Base-by-base conservation (phyloP, 352 stramenopile species). In the Discostella stelligera region DNA sequence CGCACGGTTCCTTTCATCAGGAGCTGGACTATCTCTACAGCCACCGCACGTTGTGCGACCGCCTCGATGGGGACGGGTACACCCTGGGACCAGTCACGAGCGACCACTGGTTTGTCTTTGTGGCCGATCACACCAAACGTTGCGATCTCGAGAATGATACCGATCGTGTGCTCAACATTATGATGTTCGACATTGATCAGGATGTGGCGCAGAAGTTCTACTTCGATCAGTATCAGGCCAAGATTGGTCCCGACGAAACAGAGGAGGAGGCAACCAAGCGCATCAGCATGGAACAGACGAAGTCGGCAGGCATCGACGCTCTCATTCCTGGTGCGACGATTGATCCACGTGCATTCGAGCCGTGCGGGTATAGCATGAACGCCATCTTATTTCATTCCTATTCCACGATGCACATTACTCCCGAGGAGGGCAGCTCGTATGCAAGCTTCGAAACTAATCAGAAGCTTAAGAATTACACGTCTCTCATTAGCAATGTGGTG, bases 51-150 rank as follows among this genome's bases (percentile, higher is more conserved):
- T 62, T 94, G 16, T 91, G 82, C 66, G 82, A 92, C 20, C 74
- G 83, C 14, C 72, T 93, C 30, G 80, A 93, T 74, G 90, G 88
- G 32, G 88, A 86, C 77, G 93, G 90, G 30, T 94, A 96, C 77
- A 93, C 94, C 16, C 79, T 96, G 13, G 96, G 97, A 13, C 97
- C 97, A 13, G 89, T 99, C 63, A 99, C 97, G 41, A 91, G 93
- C 60, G 97, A 99, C 89, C 97, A 99, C 88, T 99, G 97, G 96
- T 99, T 98, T 88, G 97, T 99, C 55, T 99, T 98, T 86, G 95
- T 98, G 52, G 96, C 96, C 4, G 96, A 99, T 80, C 86, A 94
- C 46, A 92, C 88, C 1, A 86, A 86, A 56, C 83, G 86, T 18
- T 75, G 67, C 54, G 79, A 73, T 48, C 79, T 77, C 56, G 88